Evolutionary conservation across 495 filamentous ascomycete genomes (phyloP).

Genomic region (Aspergillus avenaceus): DNA sequence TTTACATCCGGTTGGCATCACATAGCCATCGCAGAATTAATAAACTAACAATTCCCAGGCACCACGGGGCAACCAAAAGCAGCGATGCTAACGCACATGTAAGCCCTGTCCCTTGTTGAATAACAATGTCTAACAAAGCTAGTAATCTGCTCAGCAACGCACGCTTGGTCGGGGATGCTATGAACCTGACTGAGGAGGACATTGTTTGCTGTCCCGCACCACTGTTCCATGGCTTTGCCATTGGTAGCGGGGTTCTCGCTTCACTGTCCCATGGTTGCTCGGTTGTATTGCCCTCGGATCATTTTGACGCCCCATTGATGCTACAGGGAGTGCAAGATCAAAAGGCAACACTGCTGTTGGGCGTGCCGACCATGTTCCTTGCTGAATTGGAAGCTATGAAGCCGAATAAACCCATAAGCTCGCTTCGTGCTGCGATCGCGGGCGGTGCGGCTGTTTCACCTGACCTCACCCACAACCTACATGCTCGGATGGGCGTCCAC

Average conservation of each 20-base stretch:
- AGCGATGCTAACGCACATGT: neutral
- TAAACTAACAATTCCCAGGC: neutral
- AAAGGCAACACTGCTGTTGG: conserved; percentile 1
- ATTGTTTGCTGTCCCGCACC: conserved; percentile 22
- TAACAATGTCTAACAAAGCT: neutral
- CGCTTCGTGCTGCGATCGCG: neutral
- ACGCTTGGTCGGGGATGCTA: conserved; percentile 58
- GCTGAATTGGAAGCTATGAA: conserved; percentile 1
- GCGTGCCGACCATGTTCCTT: conserved; percentile 12
- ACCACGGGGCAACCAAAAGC: neutral
- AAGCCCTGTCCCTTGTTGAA: neutral
- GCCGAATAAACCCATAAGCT: neutral
- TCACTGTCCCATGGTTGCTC: conserved; percentile 6
- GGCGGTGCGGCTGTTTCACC: neutral
- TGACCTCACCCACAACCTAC: neutral
- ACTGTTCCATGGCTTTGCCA: conserved; percentile 13
- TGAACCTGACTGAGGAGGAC: conserved; percentile 60
- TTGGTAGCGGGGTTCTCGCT: conserved; percentile 9
- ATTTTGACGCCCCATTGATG: conserved; percentile 5
- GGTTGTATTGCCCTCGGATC: conserved; percentile 5
- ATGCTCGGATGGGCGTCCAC: neutral
- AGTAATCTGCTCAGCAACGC: neutral
- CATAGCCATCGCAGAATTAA: neutral
- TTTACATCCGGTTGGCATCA: neutral
- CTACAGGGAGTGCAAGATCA: conserved; percentile 2